Conservation (phyloP, 106 monocot species). For the Posidonia australis region DNA sequence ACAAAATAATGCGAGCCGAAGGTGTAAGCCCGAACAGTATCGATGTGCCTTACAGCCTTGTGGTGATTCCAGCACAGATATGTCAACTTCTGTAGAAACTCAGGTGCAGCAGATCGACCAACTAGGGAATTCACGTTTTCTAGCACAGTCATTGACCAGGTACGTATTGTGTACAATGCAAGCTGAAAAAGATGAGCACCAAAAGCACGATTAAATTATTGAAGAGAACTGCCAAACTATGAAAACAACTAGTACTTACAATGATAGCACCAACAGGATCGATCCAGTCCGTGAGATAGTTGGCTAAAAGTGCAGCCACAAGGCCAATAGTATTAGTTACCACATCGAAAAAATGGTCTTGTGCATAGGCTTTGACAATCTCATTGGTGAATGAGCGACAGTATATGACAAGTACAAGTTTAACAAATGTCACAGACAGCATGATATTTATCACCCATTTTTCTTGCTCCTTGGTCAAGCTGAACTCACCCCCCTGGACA, state of each 20-base stretch:
- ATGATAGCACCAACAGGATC: constrained; percentile 93
- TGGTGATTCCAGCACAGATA: constrained; percentile 91
- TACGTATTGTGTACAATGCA: constrained; percentile 62
- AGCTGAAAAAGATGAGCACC: constrained; percentile 18
- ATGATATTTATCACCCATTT: constrained; percentile 73
- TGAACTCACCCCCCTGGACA: constrained; percentile 48
- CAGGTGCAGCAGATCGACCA: constrained; percentile 58
- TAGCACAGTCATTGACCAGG: constrained; percentile 67
- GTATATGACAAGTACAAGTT: constrained; percentile 63
- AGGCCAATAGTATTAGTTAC: constrained; percentile 87
- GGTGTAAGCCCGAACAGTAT: constrained; percentile 89
- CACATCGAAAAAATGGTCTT: constrained; percentile 99
- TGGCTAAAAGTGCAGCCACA: constrained; percentile 79
- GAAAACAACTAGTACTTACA: constrained; percentile 38
- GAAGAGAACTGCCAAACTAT: neutral
- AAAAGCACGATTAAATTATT: neutral
- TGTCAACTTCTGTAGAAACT: constrained; percentile 67
- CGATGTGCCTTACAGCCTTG: constrained; percentile 79
- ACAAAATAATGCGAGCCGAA: constrained; percentile 97
- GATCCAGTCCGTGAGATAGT: constrained; percentile 66
- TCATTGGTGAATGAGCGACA: constrained; percentile 92
- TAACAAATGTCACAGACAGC: constrained; percentile 74
- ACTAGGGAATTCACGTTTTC: constrained; percentile 72
- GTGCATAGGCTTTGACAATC: constrained; percentile 95
- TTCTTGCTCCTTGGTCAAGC: constrained; percentile 69